phyloP scores from a whole-genome alignment of 2,329 filamentous ascomycete species.

The Clarireedia hainanense region DNA sequence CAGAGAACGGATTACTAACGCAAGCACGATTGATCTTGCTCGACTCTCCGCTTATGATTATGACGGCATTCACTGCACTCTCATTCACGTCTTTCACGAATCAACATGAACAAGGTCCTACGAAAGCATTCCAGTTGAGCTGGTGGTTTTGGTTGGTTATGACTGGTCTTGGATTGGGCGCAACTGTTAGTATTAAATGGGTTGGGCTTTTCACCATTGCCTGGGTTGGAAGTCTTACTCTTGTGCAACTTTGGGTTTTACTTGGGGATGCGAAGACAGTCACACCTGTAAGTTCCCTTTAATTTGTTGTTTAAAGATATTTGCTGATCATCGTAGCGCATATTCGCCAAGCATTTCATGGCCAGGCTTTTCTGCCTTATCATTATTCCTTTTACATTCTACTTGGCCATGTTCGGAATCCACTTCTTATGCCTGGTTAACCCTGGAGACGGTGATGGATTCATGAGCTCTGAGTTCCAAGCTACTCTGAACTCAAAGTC shows the following conservation, averaged over 20 bases:
- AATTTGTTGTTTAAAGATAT: slow-evolving; percentile 5
- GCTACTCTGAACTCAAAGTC: slow-evolving; percentile 92
- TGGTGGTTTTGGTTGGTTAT: slow-evolving; percentile 98
- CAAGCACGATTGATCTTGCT: slow-evolving; percentile 93
- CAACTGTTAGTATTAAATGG: slow-evolving; percentile 96
- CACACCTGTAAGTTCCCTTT: slow-evolving; percentile 50
- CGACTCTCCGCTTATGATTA: slow-evolving; percentile 88
- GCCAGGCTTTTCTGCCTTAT: slow-evolving; percentile 88
- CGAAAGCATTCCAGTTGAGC: slow-evolving; percentile 75
- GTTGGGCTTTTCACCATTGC: slow-evolving; percentile 97
- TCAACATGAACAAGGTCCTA: slow-evolving; percentile 87
- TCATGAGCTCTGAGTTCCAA: slow-evolving; percentile 99
- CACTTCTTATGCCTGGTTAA: slow-evolving; percentile 92
- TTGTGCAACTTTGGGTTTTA: slow-evolving; percentile 90
- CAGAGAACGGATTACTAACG: slow-evolving; percentile 91
- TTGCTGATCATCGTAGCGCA: slow-evolving; percentile 41
- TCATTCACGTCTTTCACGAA: slow-evolving; percentile 92
- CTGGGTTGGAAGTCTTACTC: slow-evolving; percentile 87
- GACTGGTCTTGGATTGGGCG: slow-evolving; percentile 79
- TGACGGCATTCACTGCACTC: slow-evolving; percentile 85
- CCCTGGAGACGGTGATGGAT: slow-evolving; percentile 93
- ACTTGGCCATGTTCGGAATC: slow-evolving; percentile 94
- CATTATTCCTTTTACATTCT: slow-evolving; percentile 80
- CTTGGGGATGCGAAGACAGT: slow-evolving; percentile 85
- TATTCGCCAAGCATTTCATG: slow-evolving; percentile 91